These are phyloP conservation scores for Echinochloa phyllopogon DNA, from an alignment of 176 grass and related monocot genomes.

Conservation along the genomic window DNA sequence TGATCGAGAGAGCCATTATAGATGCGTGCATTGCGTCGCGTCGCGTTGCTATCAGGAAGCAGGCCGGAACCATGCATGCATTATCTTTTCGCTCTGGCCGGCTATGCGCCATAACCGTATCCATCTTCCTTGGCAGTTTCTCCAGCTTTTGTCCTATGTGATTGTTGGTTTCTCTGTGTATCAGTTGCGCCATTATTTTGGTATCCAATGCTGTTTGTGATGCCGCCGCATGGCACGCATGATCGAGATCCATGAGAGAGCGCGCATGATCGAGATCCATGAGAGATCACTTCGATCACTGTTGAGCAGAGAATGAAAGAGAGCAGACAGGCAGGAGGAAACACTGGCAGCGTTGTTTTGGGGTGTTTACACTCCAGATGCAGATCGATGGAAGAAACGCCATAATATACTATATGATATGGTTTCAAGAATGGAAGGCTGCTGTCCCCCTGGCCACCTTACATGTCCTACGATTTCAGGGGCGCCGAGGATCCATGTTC, in stretches of 20 bases:
- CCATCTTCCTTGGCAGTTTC: slow-evolving; percentile 20
- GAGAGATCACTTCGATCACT: too few relatives aligned
- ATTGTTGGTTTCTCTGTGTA: neutral
- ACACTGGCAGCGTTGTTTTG: slow-evolving; percentile 9
- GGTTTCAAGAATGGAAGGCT: neutral
- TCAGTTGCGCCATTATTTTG: slow-evolving; percentile 1
- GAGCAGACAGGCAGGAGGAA: slow-evolving; percentile 28
- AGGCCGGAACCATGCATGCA: neutral
- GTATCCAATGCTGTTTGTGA: slow-evolving; percentile 36
- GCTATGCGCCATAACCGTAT: too few relatives aligned
- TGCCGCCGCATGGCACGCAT: too few relatives aligned
- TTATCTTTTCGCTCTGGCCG: neutral
- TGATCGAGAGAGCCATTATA: too few relatives aligned
- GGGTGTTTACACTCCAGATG: neutral
- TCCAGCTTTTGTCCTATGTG: neutral
- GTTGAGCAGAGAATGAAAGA: too few relatives aligned
- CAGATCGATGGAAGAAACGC: neutral
- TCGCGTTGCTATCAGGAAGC: neutral
- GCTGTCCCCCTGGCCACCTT: slow-evolving; percentile 42
- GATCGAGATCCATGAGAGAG: too few relatives aligned
- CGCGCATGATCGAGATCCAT: too few relatives aligned
- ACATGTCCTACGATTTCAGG: slow-evolving; percentile 33
- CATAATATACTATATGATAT: too few relatives aligned
- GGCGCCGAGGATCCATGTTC: slow-evolving; percentile 15
- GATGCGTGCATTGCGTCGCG: neutral